Evolutionary conservation across 2,329 filamentous ascomycete genomes (phyloP).

Genomic region (Fusarium sp.): DNA sequence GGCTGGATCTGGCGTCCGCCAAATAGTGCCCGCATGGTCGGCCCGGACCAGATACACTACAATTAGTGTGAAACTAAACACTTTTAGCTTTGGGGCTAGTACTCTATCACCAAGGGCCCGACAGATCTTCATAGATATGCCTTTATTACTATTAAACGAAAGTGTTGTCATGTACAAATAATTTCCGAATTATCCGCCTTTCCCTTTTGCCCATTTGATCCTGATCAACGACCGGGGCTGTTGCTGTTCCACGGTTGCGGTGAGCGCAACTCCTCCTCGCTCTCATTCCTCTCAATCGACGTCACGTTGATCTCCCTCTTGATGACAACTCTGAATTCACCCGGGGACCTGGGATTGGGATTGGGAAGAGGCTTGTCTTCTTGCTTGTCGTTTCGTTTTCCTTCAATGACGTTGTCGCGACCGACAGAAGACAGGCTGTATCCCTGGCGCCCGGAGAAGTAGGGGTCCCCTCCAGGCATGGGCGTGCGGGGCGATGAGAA

Average conservation of each 20-base stretch:
- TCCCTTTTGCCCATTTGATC: neutral
- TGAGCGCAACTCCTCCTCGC: conserved; percentile 37
- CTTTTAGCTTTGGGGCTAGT: too few relatives aligned
- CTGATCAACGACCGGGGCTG: neutral
- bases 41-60: too few relatives aligned
- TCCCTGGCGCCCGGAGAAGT: conserved; percentile 17
- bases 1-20: too few relatives aligned
- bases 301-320: conserved; percentile 35
- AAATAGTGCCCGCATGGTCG: too few relatives aligned
- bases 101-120: too few relatives aligned
- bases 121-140: too few relatives aligned
- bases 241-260: conserved; percentile 8
- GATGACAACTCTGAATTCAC: conserved; percentile 13
- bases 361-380: too few relatives aligned
- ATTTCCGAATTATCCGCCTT: neutral
- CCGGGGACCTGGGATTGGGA: neutral
- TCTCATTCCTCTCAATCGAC: conserved; percentile 23
- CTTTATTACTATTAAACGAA: neutral
- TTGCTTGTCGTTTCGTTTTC: neutral
- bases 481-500: neutral
- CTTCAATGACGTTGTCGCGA: conserved; percentile 6
- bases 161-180: neutral
- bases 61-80: too few relatives aligned
- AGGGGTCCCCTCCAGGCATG: conserved; percentile 39
- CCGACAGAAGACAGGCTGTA: conserved; percentile 35